phyloP scores from a whole-genome alignment of 208 protist genomes.

The Acanthamoeba sp. region DNA sequence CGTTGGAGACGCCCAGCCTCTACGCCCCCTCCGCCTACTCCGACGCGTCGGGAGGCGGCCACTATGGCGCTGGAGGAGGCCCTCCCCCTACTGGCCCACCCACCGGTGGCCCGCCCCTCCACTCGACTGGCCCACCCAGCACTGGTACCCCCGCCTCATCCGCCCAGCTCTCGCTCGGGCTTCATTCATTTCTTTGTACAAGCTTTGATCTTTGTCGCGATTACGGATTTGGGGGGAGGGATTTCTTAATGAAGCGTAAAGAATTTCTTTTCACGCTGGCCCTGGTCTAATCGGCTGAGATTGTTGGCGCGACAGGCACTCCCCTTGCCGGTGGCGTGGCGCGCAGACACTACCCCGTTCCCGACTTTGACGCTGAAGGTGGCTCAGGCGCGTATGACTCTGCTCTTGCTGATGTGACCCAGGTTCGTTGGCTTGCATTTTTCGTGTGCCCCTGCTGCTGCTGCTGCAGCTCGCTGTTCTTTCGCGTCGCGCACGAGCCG shows the following conservation, averaged over 20 bases:
- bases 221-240: no score
- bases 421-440: no score
- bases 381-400: not conserved
- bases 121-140: not conserved
- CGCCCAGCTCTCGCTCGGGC: no score
- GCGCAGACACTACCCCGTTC: not conserved
- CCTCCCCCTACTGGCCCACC: not conserved
- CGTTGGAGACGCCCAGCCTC: slow-evolving; percentile 13
- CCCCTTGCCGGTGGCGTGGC: not conserved
- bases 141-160: not conserved
- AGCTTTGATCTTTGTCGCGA: no score
- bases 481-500: no score
- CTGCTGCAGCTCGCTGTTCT: no score
- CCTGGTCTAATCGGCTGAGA: no score
- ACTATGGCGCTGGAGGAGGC: not conserved
- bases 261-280: no score
- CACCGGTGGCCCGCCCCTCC: not conserved
- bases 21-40: not conserved
- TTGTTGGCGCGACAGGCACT: not conserved
- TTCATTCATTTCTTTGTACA: no score
- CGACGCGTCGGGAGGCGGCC: not conserved
- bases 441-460: no score
- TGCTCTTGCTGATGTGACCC: not conserved
- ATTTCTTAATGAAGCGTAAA: no score
- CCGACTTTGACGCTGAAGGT: not conserved